A percentile compares a stretch with the other conserved stretches of the same genome.
phyloP scores from a whole-genome alignment of 345 rosid species.

The Carallia pectinifolia region DNA sequence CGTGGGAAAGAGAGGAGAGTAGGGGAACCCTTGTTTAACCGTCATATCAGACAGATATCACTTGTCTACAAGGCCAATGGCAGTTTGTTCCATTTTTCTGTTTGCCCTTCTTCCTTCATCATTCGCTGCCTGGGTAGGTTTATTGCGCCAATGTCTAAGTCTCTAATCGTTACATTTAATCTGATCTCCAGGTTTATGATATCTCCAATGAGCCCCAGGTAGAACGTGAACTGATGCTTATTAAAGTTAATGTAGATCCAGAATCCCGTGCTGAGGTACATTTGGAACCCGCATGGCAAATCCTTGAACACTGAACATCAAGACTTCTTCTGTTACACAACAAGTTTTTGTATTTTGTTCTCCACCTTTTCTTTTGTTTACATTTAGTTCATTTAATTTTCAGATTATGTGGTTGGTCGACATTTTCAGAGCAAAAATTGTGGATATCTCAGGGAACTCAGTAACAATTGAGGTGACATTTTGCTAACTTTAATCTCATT shows the following conservation, averaged over 20 bases:
- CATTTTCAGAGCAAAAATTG: slow-evolving; percentile 81
- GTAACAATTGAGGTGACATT: slow-evolving; percentile 73
- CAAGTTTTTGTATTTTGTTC: background rate
- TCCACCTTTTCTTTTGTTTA: slow-evolving; percentile 10
- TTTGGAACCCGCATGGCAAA: background rate
- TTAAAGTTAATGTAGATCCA: slow-evolving; percentile 71
- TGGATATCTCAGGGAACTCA: slow-evolving; percentile 72
- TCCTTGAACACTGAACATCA: background rate
- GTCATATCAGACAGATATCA: no score
- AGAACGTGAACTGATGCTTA: slow-evolving; percentile 91
- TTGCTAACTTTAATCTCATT: background rate
- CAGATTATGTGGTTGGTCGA: slow-evolving; percentile 94
- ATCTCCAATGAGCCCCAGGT: slow-evolving; percentile 87
- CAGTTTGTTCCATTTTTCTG: no score
- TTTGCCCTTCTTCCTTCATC: background rate
- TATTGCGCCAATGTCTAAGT: background rate
- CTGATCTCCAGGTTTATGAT: slow-evolving; percentile 69
- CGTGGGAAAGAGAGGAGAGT: no score
- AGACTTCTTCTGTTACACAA: background rate
- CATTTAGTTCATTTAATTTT: slow-evolving; percentile 24
- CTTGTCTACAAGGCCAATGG: no score
- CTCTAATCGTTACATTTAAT: background rate
- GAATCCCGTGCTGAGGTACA: slow-evolving; percentile 58
- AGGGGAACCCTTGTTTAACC: no score
- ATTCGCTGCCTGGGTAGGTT: background rate